Percentiles rank a stretch among this genome's conserved stretches.
Conservation (phyloP, 768 basidiomycete genomes). For the Kwoniella dejecticola region DNA sequence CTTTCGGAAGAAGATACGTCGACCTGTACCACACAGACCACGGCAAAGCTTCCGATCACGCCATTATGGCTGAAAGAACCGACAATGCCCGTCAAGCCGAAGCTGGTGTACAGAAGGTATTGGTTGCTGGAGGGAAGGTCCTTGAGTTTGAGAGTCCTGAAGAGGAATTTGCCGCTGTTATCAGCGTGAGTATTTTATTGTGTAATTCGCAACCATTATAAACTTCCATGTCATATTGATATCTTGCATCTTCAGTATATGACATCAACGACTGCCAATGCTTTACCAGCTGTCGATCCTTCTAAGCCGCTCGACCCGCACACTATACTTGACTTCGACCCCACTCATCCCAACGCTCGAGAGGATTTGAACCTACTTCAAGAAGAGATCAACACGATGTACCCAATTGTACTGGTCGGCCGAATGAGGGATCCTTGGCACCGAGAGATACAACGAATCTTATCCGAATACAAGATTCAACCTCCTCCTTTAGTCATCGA, state of each 20-base stretch:
- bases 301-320: slow-evolving; percentile 43
- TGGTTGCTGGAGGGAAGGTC: background rate
- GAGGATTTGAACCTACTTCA: slow-evolving; percentile 48
- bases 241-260: slow-evolving; percentile 43
- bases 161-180: slow-evolving; percentile 48
- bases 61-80: slow-evolving; percentile 16
- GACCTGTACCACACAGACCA: background rate
- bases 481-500: slow-evolving; percentile 53
- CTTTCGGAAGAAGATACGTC: slow-evolving; percentile 18
- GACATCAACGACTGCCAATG: slow-evolving; percentile 52
- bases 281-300: slow-evolving; percentile 48
- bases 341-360: slow-evolving; percentile 40
- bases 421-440: slow-evolving; percentile 55
- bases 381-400: slow-evolving; percentile 47
- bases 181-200: slow-evolving; percentile 47
- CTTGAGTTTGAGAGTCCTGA: slow-evolving; percentile 27
- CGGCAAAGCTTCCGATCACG: slow-evolving; percentile 9
- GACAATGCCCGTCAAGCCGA: slow-evolving; percentile 16
- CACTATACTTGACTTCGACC: slow-evolving; percentile 54
- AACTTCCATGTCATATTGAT: too few relatives aligned
- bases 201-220: too few relatives aligned
- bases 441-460: slow-evolving; percentile 50
- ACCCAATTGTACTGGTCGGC: slow-evolving; percentile 52
- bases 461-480: slow-evolving; percentile 47
- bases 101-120: slow-evolving; percentile 1